Base-by-base conservation (phyloP, 2,329 filamentous ascomycete species). In the Ascochyta fabae region DNA sequence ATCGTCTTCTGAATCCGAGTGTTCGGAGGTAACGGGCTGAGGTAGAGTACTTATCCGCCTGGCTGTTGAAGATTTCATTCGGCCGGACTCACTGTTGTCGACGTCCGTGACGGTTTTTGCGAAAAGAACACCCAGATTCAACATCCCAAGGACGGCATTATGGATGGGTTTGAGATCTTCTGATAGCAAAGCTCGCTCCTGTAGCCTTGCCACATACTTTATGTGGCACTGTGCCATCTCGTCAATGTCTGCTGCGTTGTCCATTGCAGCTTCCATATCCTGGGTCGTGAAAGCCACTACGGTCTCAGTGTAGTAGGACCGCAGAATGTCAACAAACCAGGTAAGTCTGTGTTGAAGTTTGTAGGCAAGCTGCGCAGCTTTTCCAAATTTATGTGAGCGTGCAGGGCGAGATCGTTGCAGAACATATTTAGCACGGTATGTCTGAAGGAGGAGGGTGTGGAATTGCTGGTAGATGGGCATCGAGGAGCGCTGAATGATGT, bases 401-500 rank as follows among this genome's bases (percentile, higher is more conserved):
- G 53, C 48, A 6, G 59, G 80, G 59, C 49, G 78, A 68, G 61
- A 77, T 70, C 56, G 82, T 82, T 87, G 85, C 2, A 97, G 80
- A 1, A 88, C 77, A 59, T 87, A 84, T 47, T 85, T 84, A 4
- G 90, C 88, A 42, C 92, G 84, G 48, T 88, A 87, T 24, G 91
- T 79, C 71, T 97, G 93, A 27, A 96, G 81, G 0, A 96, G 81
- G 8, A 96, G 83, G 0, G 86, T 88, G 63, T 91, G 92, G 4
- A 94, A 78, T 23, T 83, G 79, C 66, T 91, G 89, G 68, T 96
- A 96, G 3, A 83, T 80, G 0, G 76, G 70, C 22, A 92, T 81
- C 6, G 86, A 86, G 3, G 83, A 79, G 41, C 86, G 83, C 1
- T 86, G 86, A 40, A 96, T 80, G 26, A 97, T 85, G 67, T 96